Conservation (phyloP, 805 yeast genomes). For the Schwanniomyces pseudopolymorphus region DNA sequence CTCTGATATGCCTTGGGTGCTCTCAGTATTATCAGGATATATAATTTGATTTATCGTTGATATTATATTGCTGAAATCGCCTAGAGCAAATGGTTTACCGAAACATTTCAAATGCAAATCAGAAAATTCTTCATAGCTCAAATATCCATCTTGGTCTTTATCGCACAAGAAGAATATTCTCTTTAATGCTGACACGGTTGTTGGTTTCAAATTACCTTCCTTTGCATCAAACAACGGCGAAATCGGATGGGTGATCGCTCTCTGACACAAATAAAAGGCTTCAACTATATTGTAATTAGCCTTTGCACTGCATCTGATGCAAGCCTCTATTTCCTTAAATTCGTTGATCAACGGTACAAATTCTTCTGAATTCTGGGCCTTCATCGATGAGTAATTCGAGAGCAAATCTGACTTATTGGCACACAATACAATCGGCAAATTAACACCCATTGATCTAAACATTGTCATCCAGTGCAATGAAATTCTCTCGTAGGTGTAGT, state of each 20-base stretch:
- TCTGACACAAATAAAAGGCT: conserved; percentile 87
- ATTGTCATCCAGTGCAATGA: conserved; percentile 93
- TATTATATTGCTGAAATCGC: conserved; percentile 38
- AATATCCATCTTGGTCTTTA: conserved; percentile 82
- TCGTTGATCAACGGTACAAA: conserved; percentile 83
- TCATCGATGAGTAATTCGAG: conserved; percentile 42
- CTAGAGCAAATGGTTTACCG: conserved; percentile 41
- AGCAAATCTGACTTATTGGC: conserved; percentile 71
- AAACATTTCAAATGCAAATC: conserved; percentile 76
- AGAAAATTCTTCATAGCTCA: conserved; percentile 69
- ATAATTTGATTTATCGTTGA: conserved; percentile 30
- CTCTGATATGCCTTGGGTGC: conserved; percentile 58
- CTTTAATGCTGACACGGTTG: conserved; percentile 71
- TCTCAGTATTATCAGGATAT: conserved; percentile 22
- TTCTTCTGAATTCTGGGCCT: conserved; percentile 60
- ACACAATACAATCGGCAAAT: conserved; percentile 87
- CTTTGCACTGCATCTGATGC: conserved; percentile 85
- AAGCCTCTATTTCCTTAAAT: conserved; percentile 91
- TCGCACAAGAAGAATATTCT: conserved; percentile 85
- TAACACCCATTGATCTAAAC: conserved; percentile 90
- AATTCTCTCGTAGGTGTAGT: conserved; percentile 89
- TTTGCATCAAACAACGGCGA: conserved; percentile 93
- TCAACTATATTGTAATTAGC: conserved; percentile 84
- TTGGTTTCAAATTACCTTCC: conserved; percentile 76
- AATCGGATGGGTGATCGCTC: conserved; percentile 90